Evolutionary conservation across 441 rosid species (phyloP).

Genomic region (Theobroma grandiflorum): DNA sequence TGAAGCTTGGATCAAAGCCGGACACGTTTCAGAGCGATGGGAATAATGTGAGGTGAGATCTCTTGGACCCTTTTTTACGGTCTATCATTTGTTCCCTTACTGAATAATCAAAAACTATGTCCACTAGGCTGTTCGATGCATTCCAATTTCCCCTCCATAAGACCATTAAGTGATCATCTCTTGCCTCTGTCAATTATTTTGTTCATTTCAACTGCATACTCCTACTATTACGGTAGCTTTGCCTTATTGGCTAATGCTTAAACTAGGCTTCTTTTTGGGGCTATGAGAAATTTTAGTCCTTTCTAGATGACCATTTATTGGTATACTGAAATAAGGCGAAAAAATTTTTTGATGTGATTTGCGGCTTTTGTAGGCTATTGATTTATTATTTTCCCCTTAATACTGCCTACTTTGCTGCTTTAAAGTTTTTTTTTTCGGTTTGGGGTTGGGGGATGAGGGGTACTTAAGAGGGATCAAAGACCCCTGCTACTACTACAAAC

Average conservation of each 20-base stretch:
- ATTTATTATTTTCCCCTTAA: constrained; percentile 22
- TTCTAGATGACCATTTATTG: constrained; percentile 1
- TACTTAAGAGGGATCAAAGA: too few species aligned
- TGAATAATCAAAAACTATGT: neutral
- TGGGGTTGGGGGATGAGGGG: neutral
- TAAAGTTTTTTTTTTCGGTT: neutral
- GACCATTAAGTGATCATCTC: constrained; percentile 4
- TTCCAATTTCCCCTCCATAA: constrained; percentile 14
- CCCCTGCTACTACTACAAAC: neutral
- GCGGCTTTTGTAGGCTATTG: neutral
- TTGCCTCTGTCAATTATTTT: constrained; percentile 7
- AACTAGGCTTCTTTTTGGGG: neutral
- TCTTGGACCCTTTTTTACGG: constrained; percentile 10
- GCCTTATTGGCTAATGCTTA: constrained; percentile 21
- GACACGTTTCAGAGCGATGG: constrained; percentile 72
- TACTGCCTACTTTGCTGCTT: neutral
- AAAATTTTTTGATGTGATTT: constrained; percentile 21
- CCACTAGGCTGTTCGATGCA: constrained; percentile 14
- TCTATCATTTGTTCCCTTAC: constrained; percentile 19
- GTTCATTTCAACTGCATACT: constrained; percentile 18
- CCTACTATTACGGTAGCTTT: neutral
- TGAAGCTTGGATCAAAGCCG: constrained; percentile 94
- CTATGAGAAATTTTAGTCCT: constrained; percentile 15
- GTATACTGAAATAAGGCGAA: neutral
- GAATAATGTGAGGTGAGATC: constrained; percentile 67